Conservation (phyloP, 805 yeast species). For the Metschnikowia santaceciliae region DNA sequence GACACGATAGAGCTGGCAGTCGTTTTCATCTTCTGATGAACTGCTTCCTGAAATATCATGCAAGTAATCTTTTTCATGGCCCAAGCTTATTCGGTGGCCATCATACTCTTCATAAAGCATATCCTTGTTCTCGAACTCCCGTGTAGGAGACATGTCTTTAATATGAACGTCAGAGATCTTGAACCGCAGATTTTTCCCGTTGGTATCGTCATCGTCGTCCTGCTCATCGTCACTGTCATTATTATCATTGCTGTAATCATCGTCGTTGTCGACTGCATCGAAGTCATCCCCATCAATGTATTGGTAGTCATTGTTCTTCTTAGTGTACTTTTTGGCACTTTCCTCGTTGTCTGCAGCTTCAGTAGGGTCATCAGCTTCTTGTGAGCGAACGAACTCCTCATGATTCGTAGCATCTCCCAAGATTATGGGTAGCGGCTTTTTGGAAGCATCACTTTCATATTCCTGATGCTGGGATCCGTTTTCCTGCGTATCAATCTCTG, state of each 20-base stretch:
- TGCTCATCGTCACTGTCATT: constrained; percentile 23
- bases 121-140: constrained; percentile 15
- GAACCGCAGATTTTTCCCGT: not conserved
- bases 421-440: constrained; percentile 27
- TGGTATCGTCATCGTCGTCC: constrained; percentile 16
- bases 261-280: constrained; percentile 4
- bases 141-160: constrained; percentile 33
- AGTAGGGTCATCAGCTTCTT: constrained; percentile 16
- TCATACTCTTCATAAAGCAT: constrained; percentile 26
- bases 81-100: constrained; percentile 13
- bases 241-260: constrained; percentile 6
- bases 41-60: constrained; percentile 43
- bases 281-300: not conserved
- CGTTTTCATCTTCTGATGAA: constrained; percentile 38
- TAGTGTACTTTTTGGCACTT: not conserved
- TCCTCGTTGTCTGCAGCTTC: not conserved
- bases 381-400: constrained; percentile 23
- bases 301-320: constrained; percentile 6
- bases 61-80: constrained; percentile 29
- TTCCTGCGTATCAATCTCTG: constrained; percentile 10
- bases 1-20: constrained; percentile 40
- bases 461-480: constrained; percentile 9
- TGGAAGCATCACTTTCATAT: constrained; percentile 11
- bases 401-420: constrained; percentile 36
- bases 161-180: constrained; percentile 20